Conservation (phyloP, 306 rosid genomes). For the Dalbergia oliveri region DNA sequence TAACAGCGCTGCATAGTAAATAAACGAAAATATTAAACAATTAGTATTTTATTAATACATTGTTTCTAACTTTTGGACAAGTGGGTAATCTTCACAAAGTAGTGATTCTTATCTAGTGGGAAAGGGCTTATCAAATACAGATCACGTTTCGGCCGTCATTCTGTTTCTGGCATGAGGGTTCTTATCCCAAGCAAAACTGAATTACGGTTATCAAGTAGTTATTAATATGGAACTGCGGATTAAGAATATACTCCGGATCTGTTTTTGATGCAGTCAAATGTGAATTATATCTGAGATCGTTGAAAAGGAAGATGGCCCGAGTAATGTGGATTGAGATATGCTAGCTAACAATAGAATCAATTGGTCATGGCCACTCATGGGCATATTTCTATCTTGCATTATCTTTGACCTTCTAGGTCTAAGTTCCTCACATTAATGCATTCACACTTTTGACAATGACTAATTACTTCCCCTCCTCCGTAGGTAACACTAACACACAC, state of each 20-base stretch:
- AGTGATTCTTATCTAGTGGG: not conserved
- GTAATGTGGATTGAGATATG: not conserved
- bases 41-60: too few relatives aligned
- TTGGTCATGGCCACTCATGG: not conserved
- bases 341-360: constrained; percentile 8
- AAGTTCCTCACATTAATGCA: constrained; percentile 21
- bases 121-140: not conserved
- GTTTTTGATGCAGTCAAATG: not conserved
- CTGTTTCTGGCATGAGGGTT: not conserved
- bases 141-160: not conserved
- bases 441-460: constrained; percentile 20
- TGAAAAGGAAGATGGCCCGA: not conserved
- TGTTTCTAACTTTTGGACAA: too few relatives aligned
- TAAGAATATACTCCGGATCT: not conserved
- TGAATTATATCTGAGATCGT: not conserved
- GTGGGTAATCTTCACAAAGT: too few relatives aligned
- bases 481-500: not conserved
- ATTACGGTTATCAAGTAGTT: not conserved
- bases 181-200: not conserved
- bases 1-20: too few relatives aligned
- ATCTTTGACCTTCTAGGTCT: not conserved
- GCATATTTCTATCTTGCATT: not conserved
- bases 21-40: too few relatives aligned
- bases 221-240: not conserved
- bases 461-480: not conserved